Percentiles rank a stretch among this genome's conserved stretches.
Evolutionary conservation across 768 basidiomycete genomes (phyloP).

Genomic region (Phylloporus arenicola): DNA sequence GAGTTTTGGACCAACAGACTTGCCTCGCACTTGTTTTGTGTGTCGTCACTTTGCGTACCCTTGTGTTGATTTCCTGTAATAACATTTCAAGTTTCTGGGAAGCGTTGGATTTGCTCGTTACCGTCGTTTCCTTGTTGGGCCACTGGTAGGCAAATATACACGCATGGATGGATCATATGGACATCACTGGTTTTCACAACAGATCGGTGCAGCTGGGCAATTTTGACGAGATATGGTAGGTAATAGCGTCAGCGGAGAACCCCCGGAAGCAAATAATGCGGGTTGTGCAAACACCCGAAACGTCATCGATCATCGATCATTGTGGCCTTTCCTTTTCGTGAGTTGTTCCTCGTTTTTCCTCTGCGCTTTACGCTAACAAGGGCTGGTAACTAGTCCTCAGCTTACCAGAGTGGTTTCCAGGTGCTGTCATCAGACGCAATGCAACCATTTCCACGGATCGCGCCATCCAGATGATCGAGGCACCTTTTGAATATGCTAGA

Average conservation of each 20-base stretch:
- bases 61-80: neutral
- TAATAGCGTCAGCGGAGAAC: no score
- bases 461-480: conserved; percentile 9
- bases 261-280: no score
- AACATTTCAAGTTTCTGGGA: neutral
- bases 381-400: conserved; percentile 11
- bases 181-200: no score
- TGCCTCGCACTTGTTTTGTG: neutral
- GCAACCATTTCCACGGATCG: conserved; percentile 8
- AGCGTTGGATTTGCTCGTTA: neutral
- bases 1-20: conserved; percentile 13
- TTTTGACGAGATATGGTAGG: no score
- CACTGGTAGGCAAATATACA: no score
- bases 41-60: neutral
- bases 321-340: conserved; percentile 24
- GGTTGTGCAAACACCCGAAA: no score
- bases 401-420: conserved; percentile 23
- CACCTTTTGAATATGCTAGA: conserved; percentile 12
- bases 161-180: no score
- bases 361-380: neutral
- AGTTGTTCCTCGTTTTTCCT: neutral
- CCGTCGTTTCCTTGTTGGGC: no score
- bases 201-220: no score
- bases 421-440: conserved; percentile 25
- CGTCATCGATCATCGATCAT: no score